phyloP scores from a whole-genome alignment of 768 basidiomycete species.

The Boletus insuetus region DNA sequence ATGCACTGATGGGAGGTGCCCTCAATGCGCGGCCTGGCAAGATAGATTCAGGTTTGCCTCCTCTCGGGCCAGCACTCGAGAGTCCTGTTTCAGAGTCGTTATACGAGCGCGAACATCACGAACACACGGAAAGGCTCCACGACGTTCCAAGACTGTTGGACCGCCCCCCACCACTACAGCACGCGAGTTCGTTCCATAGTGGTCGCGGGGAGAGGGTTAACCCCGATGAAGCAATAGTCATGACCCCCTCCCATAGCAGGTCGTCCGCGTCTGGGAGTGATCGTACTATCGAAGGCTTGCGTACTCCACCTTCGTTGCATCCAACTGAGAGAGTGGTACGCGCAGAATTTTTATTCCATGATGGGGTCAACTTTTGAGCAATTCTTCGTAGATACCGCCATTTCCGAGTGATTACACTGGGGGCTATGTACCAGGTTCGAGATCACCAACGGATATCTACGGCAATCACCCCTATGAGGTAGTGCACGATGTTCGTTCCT shows the following conservation, averaged over 20 bases:
- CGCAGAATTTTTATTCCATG: background rate
- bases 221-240: constrained; percentile 22
- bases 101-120: constrained; percentile 25
- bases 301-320: constrained; percentile 19
- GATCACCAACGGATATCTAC: constrained; percentile 33
- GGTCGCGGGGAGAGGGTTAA: constrained; percentile 15
- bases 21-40: constrained; percentile 33
- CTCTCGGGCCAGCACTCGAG: constrained; percentile 21
- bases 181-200: constrained; percentile 20
- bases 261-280: constrained; percentile 28
- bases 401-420: constrained; percentile 25
- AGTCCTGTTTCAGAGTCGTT: constrained; percentile 18
- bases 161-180: constrained; percentile 19
- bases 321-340: constrained; percentile 29
- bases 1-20: constrained; percentile 31
- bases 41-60: constrained; percentile 17
- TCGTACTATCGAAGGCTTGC: constrained; percentile 30
- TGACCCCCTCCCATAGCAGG: constrained; percentile 17
- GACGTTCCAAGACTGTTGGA: constrained; percentile 23
- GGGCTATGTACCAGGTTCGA: constrained; percentile 13
- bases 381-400: constrained; percentile 25
- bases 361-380: background rate
- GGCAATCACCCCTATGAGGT: constrained; percentile 20
- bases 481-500: constrained; percentile 11
- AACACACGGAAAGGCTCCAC: constrained; percentile 15